Conservation (phyloP, 352 stramenopile species). For the Pythium oligandrum region DNA sequence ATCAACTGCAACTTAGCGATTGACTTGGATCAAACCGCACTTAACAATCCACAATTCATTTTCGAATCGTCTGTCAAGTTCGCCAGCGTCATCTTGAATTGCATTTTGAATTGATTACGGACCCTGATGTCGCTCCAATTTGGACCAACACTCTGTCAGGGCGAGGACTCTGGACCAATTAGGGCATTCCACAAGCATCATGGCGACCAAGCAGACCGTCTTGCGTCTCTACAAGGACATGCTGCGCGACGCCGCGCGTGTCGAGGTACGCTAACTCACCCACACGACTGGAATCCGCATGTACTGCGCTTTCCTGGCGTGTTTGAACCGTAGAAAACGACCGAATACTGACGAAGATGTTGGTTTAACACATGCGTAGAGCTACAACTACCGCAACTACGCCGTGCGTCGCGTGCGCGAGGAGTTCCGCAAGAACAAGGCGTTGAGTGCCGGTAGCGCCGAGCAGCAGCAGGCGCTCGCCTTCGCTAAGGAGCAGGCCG, state of each 20-base stretch:
- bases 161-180: background rate
- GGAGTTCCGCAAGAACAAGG: conserved; percentile 70
- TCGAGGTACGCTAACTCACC: conserved; percentile 7
- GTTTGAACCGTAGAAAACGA: too few relatives aligned
- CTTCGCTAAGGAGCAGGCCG: conserved; percentile 40
- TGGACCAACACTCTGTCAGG: conserved; percentile 3
- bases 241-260: conserved; percentile 18
- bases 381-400: conserved; percentile 76
- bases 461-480: conserved; percentile 51
- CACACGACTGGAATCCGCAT: background rate
- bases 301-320: background rate
- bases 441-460: conserved; percentile 29
- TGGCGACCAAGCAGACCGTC: conserved; percentile 19
- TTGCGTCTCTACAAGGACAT: conserved; percentile 23
- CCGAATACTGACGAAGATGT: conserved; percentile 9
- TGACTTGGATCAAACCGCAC: too few relatives aligned
- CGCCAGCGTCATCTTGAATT: too few relatives aligned
- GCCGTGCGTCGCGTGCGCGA: conserved; percentile 57
- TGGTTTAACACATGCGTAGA: conserved; percentile 21
- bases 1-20: too few relatives aligned
- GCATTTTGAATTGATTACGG: too few relatives aligned
- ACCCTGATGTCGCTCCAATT: too few relatives aligned
- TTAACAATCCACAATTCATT: conserved; percentile 10
- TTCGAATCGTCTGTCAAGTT: conserved; percentile 5
- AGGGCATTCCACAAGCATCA: conserved; percentile 5